A percentile compares a stretch with the other conserved stretches of the same genome.
Evolutionary conservation across 805 yeast species (phyloP).

Genomic region (Pichia insulana): DNA sequence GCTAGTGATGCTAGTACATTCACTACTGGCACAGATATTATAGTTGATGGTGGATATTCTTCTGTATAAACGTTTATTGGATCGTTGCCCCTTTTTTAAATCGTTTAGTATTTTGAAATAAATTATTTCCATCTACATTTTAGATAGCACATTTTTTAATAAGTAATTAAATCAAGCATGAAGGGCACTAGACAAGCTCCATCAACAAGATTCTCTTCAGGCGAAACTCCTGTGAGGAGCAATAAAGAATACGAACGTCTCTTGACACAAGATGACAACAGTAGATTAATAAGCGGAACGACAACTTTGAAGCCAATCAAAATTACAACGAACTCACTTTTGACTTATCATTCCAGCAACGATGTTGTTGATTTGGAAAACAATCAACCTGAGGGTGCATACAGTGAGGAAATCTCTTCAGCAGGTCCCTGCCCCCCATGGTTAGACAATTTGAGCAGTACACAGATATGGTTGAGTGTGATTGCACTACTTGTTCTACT

Average conservation of each 20-base stretch:
- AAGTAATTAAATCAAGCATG: too few relatives aligned
- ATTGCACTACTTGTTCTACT: conserved; percentile 1
- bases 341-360: neutral
- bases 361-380: neutral
- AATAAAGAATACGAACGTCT: neutral
- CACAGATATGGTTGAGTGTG: neutral
- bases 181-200: too few relatives aligned
- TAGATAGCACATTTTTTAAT: too few relatives aligned
- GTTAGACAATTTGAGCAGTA: neutral
- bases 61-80: conserved; percentile 28
- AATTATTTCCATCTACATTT: too few relatives aligned
- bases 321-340: neutral
- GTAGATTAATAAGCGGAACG: conserved; percentile 1
- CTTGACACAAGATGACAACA: neutral
- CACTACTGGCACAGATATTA: conserved; percentile 70
- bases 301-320: neutral
- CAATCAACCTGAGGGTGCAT: too few relatives aligned
- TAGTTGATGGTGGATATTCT: conserved; percentile 74
- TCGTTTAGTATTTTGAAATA: neutral
- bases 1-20: conserved; percentile 76
- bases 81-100: neutral
- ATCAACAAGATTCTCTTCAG: too few relatives aligned
- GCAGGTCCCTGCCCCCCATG: too few relatives aligned
- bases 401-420: too few relatives aligned
- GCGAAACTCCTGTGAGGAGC: neutral